Conservation (phyloP, 2,329 filamentous ascomycete genomes). For the Fusarium sp. region DNA sequence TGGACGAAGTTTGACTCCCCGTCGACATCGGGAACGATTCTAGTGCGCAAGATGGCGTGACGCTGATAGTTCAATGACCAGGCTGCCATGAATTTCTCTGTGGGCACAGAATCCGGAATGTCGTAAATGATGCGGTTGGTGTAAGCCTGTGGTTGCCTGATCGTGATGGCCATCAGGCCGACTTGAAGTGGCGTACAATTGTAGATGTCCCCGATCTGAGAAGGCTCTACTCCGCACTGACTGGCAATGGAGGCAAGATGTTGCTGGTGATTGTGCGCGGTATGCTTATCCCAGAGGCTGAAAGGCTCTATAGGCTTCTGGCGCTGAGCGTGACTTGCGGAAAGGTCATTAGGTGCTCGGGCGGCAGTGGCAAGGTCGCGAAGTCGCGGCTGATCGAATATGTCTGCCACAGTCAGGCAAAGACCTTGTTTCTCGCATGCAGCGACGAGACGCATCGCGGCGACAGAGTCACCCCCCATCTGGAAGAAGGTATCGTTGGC, state of each 20-base stretch:
- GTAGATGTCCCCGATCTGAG: constrained; percentile 29
- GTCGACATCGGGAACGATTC: constrained; percentile 6
- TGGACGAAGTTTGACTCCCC: constrained; percentile 2
- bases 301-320: constrained; percentile 1
- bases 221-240: constrained; percentile 8
- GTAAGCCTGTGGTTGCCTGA: constrained; percentile 21
- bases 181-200: constrained; percentile 15
- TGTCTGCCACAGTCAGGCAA: constrained; percentile 6
- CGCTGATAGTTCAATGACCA: constrained; percentile 9
- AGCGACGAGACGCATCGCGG: constrained; percentile 61
- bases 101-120: neutral
- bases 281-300: constrained; percentile 6
- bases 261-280: constrained; percentile 1
- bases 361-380: constrained; percentile 30
- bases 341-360: constrained; percentile 8
- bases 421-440: constrained; percentile 5
- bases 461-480: constrained; percentile 62
- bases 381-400: constrained; percentile 31
- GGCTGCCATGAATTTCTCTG: constrained; percentile 5
- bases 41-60: constrained; percentile 7
- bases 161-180: constrained; percentile 21
- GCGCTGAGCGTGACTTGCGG: constrained; percentile 1
- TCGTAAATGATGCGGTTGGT: constrained; percentile 12
- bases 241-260: constrained; percentile 16
- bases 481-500: constrained; percentile 61